Conservation (phyloP, 495 filamentous ascomycete genomes). For the Coniosporium apollinis region DNA sequence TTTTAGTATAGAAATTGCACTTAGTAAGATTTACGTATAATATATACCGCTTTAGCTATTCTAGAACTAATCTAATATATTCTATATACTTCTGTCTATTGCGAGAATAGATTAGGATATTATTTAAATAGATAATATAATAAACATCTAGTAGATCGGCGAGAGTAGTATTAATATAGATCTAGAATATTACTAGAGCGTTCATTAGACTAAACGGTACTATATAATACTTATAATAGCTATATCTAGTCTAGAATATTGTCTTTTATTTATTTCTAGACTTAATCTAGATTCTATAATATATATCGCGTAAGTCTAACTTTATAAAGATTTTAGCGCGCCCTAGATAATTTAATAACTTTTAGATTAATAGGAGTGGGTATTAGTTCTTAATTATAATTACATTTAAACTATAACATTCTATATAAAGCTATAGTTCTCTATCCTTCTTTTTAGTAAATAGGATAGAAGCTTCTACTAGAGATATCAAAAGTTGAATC, state of each 20-base stretch:
- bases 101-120: slow-evolving; percentile 5
- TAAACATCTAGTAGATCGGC: slow-evolving; percentile 4
- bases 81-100: background rate
- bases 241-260: slow-evolving; percentile 1
- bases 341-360: background rate
- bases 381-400: background rate
- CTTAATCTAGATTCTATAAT: background rate
- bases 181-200: slow-evolving; percentile 3
- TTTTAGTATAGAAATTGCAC: slow-evolving; percentile 3
- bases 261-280: slow-evolving; percentile 1
- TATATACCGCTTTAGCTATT: slow-evolving; percentile 3
- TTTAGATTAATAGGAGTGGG: background rate
- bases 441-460: background rate
- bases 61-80: slow-evolving; percentile 4
- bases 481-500: too few species aligned
- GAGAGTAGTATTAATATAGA: slow-evolving; percentile 5
- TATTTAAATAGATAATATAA: slow-evolving; percentile 8
- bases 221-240: slow-evolving; percentile 5
- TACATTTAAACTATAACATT: background rate
- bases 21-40: slow-evolving; percentile 8
- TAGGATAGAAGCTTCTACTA: background rate
- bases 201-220: slow-evolving; percentile 6
- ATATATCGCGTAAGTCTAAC: background rate
- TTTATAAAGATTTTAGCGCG: background rate
- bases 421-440: background rate